Base-by-base conservation (phyloP, 1,139 yeast species). In the Debaryomyces sp. region DNA sequence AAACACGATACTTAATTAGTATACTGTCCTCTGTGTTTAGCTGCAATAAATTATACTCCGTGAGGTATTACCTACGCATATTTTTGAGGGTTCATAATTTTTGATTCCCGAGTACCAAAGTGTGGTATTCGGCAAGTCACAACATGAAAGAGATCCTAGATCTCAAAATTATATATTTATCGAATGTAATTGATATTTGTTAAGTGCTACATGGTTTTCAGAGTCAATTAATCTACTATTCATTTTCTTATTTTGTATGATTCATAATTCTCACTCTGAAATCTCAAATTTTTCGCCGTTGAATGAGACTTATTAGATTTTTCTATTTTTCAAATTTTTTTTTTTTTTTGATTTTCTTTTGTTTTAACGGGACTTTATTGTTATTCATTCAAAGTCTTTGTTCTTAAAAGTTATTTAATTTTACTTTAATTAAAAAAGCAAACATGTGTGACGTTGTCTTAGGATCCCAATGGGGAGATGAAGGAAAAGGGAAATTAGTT, bases 381-480 rank as follows among this genome's bases (percentile, higher is more conserved):
- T 46, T 49, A 43, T 36, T 50, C 40, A 40, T 30, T 40, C 21
- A 37, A 42, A 34, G 48, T 47, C 48, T 43, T 43, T 41, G 45
- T 43, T 43, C 49, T 43, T 44, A 44, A 41, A 33, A 36, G 43
- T 43, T 46, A 37, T 24, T 41, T 18, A 22, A 39, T 39, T 49
- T 41, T 41, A 48, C 51, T 43, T 49, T 40, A 45, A 42, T 51
- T 54, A 41, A 43, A 36, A 32, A 38, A 24, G 15, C 27, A 37
- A 53, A 17, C 29, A 87, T 87, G 92, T 87, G 89, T 70, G 89
- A 87, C 77, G 98, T 94, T 59, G 98, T 94, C 50, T 81, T 94
- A 64, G 99, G 99, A 53, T 78, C 97, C 71, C 99, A 94, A 73
- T 94, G 99, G 99, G 99, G 99, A 56, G 99, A 94, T 67, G 99